These are phyloP conservation scores for Larix kaempferi DNA, from an alignment of 75 land plant genomes.

Conservation along the genomic window DNA sequence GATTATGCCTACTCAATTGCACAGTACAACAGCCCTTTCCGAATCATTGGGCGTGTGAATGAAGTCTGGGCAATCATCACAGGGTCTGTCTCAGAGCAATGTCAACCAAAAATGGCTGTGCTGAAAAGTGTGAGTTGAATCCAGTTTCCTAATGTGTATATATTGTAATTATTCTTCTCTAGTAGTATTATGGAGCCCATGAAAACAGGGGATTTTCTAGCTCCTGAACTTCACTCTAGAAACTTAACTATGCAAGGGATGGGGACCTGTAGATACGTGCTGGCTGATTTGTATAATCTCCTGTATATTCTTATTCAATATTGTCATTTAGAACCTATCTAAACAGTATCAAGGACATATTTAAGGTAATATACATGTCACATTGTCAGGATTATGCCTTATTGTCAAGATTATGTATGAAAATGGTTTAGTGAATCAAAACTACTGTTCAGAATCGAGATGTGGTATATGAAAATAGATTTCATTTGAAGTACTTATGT, in stretches of 20 bases:
- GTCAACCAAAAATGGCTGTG: slow-evolving; percentile 7
- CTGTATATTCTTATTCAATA: not conserved
- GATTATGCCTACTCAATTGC: slow-evolving; percentile 77
- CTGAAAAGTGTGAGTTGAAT: slow-evolving; percentile 5
- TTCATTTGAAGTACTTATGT: too few species aligned
- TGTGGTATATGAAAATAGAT: too few species aligned
- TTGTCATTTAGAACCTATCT: not conserved
- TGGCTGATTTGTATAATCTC: not conserved
- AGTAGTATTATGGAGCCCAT: not conserved
- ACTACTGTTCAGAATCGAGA: too few species aligned
- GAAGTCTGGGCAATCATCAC: slow-evolving; percentile 76
- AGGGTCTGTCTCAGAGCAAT: slow-evolving; percentile 15
- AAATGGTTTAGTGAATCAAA: too few species aligned
- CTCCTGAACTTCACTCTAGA: not conserved
- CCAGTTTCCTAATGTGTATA: not conserved
- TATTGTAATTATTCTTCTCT: not conserved
- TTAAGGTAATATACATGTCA: not conserved
- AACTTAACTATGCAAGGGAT: not conserved
- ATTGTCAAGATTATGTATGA: not conserved
- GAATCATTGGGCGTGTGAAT: slow-evolving; percentile 51
- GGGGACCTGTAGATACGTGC: not conserved
- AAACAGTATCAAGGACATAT: not conserved
- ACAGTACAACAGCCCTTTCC: slow-evolving; percentile 73
- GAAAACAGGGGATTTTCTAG: not conserved
- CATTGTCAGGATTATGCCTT: too few species aligned